phyloP scores from a whole-genome alignment of 495 filamentous ascomycete species.

The Xylaria grammica region DNA sequence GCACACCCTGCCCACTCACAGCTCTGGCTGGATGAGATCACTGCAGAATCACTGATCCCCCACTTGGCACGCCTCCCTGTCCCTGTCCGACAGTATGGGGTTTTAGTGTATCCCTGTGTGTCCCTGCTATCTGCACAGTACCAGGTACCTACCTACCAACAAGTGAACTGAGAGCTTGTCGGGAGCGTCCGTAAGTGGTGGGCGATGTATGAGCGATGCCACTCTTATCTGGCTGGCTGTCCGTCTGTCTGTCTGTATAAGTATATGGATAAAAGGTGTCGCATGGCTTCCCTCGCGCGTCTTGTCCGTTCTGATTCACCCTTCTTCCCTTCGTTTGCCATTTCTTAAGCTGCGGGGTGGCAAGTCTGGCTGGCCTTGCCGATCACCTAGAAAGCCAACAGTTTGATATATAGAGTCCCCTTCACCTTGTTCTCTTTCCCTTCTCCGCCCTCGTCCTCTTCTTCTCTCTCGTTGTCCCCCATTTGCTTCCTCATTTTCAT shows the following conservation, averaged over 20 bases:
- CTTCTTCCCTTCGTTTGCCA: slow-evolving; percentile 3
- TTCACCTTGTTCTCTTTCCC: slow-evolving; percentile 3
- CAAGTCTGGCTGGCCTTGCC: background rate
- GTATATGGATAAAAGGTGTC: slow-evolving; percentile 9
- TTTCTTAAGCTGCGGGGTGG: background rate
- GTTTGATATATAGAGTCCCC: slow-evolving; percentile 2
- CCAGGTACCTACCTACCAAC: too few relatives aligned
- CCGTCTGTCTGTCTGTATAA: background rate
- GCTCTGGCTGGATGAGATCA: background rate
- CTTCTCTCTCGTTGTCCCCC: background rate
- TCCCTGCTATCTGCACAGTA: slow-evolving; percentile 9
- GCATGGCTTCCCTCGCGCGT: slow-evolving; percentile 18
- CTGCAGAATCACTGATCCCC: slow-evolving; percentile 17
- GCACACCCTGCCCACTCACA: background rate
- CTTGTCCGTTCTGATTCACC: slow-evolving; percentile 11
- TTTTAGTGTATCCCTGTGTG: background rate
- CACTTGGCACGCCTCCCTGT: slow-evolving; percentile 6
- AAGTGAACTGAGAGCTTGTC: background rate
- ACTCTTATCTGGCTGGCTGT: background rate
- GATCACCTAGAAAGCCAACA: slow-evolving; percentile 5
- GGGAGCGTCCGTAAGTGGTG: slow-evolving; percentile 8
- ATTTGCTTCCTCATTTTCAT: background rate
- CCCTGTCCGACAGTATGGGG: background rate
- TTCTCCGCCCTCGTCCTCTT: background rate
- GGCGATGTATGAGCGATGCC: background rate